Base-by-base conservation (phyloP, 768 basidiomycete species). In the Boletus rex-veris region DNA sequence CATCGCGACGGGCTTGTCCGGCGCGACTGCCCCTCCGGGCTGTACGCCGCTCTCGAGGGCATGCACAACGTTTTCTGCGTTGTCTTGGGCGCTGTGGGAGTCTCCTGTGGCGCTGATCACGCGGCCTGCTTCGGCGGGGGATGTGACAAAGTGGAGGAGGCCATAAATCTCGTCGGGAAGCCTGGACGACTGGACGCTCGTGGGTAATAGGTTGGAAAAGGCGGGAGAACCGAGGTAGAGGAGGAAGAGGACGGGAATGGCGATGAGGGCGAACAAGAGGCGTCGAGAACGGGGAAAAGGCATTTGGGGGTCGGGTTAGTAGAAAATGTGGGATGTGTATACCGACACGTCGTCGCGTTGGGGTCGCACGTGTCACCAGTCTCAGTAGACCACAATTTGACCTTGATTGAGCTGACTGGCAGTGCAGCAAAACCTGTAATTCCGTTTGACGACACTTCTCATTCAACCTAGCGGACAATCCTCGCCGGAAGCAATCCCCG, bases 131-230 rank as follows among this genome's bases (percentile, higher is more conserved):
- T 68, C 67, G 38, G 61, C 60, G 7, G 67, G 58, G 30, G 78
- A 75, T 0, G 82, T 81, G 30, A 85, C 80, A 40, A 90, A 76
- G 61, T 86, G 78, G 30, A 90, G 72, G n/a, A 90, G 72, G 0
- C 86, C 88, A 50, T 83, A 86, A 26, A 90, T 81, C 68, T 90
- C 88, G 48, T 79, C 74, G 44, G 64, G 71, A 35, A 64, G 57
- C 51, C 73, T 71, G 57, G 76, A 61, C 39, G 78, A 64, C 55
- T 75, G 68, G 43, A 80, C 64, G 50, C 67, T 74, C 28, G 76
- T 74, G 31, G 75, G 39, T 70, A 77, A 58, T 74, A 56, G 30
- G 45, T 57, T 26, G 63, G 64, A 55, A 53, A 75, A 66, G 45
- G 75, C 59, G 49, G 71, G 67, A 43, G 68, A 62, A 24, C 74